These are phyloP conservation scores for Scedosporium minutisporum DNA, from an alignment of 2,329 filamentous ascomycete species.

Conservation along the genomic window DNA sequence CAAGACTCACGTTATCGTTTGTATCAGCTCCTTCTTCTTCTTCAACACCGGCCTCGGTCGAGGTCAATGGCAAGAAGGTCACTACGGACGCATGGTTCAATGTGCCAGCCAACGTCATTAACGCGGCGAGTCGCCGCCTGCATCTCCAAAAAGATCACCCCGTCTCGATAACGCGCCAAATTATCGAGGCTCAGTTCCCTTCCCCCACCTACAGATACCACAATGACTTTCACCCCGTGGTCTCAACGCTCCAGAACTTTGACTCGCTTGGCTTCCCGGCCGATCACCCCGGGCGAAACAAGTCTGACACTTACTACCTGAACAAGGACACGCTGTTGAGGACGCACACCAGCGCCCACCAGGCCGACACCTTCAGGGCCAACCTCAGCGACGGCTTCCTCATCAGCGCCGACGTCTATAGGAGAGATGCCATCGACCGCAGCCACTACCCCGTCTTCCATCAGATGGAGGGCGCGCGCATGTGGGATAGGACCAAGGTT, in stretches of 20 bases:
- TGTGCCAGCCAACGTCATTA: slow-evolving; percentile 63
- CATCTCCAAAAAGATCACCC: slow-evolving; percentile 90
- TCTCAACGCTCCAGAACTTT: slow-evolving; percentile 81
- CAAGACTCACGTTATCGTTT: neutral
- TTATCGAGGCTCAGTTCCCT: slow-evolving; percentile 86
- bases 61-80: slow-evolving; percentile 56
- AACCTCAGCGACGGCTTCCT: slow-evolving; percentile 72
- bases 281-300: slow-evolving; percentile 79
- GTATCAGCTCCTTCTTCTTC: neutral
- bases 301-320: slow-evolving; percentile 92
- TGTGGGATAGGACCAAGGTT: slow-evolving; percentile 67
- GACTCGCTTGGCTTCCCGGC: slow-evolving; percentile 87
- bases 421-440: slow-evolving; percentile 86
- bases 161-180: slow-evolving; percentile 76
- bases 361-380: slow-evolving; percentile 68
- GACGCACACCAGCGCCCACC: slow-evolving; percentile 92
- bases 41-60: slow-evolving; percentile 22
- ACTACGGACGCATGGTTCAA: slow-evolving; percentile 77
- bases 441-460: slow-evolving; percentile 97
- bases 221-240: slow-evolving; percentile 72
- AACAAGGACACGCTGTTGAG: slow-evolving; percentile 75
- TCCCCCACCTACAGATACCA: slow-evolving; percentile 63
- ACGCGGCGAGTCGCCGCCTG: slow-evolving; percentile 65
- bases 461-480: slow-evolving; percentile 92
- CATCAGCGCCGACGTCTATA: slow-evolving; percentile 89